Conservation (phyloP, 2,329 filamentous ascomycete genomes). For the Diaporthe helianthi region DNA sequence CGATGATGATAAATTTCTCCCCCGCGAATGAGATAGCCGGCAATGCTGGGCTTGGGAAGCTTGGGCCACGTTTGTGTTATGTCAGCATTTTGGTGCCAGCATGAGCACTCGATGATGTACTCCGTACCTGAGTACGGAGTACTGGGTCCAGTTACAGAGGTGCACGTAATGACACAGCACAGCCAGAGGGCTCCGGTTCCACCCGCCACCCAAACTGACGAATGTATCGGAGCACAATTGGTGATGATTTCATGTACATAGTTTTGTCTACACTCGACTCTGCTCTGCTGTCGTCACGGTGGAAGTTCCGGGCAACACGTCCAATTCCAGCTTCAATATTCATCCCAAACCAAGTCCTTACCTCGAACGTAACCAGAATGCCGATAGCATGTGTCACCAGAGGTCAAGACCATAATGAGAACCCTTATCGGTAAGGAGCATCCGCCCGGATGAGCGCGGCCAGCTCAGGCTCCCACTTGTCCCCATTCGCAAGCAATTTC, state of each 20-base stretch:
- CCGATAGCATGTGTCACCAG: not conserved
- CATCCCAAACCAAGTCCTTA: not conserved
- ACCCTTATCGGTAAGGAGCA: conserved; percentile 80
- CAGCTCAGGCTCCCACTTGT: conserved; percentile 98
- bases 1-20: conserved; percentile 56
- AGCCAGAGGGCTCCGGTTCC: not conserved
- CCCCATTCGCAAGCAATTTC: conserved; percentile 86
- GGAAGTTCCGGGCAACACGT: not conserved
- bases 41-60: conserved; percentile 24
- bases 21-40: conserved; percentile 32
- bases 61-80: conserved; percentile 26
- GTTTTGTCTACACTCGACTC: conserved; percentile 9
- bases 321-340: not conserved
- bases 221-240: not conserved
- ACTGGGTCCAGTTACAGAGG: not conserved
- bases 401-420: not conserved
- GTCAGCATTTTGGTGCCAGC: not conserved
- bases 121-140: no score
- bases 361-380: not conserved
- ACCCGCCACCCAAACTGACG: not conserved
- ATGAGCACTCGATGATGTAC: not conserved
- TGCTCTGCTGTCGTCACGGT: not conserved
- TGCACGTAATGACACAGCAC: not conserved
- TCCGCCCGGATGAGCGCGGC: conserved; percentile 92
- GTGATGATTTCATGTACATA: conserved; percentile 1